A percentile compares a stretch with the other conserved stretches of the same genome.
Conservation (phyloP, 768 basidiomycete genomes). For the Udeniomyces megalosporus region DNA sequence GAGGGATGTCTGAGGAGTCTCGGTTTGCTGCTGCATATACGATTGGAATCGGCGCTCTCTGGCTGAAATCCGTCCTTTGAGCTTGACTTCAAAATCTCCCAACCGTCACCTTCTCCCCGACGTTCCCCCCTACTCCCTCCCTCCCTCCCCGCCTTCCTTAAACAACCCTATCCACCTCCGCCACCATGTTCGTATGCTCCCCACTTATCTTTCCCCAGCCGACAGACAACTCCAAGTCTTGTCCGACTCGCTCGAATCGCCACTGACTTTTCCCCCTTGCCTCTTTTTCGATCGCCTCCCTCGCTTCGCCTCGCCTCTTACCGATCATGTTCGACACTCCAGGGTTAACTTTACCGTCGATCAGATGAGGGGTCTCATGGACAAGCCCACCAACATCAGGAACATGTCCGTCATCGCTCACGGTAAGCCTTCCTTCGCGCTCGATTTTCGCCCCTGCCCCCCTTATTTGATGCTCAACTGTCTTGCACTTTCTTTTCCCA, state of each 20-base stretch:
- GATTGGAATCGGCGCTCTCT: neutral
- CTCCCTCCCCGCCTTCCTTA: neutral
- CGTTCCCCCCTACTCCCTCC: neutral
- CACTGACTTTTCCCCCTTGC: neutral
- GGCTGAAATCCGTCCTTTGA: no score
- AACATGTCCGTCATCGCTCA: constrained; percentile 38
- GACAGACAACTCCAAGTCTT: no score
- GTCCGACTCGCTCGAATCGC: neutral
- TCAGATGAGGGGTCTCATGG: constrained; percentile 16
- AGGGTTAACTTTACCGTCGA: constrained; percentile 17
- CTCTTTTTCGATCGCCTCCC: neutral
- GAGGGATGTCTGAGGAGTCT: neutral
- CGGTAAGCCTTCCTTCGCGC: constrained; percentile 16
- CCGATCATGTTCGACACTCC: neutral
- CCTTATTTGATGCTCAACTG: no score
- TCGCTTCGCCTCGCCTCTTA: neutral
- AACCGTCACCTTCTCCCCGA: neutral
- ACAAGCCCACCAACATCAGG: constrained; percentile 21
- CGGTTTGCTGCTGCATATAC: no score
- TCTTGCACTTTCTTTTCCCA: constrained; percentile 4
- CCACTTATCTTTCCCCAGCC: no score
- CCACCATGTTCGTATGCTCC: neutral
- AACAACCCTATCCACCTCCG: neutral
- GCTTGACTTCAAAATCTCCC: neutral
- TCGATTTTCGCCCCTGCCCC: no score